Evolutionary conservation across 305 asterid species (phyloP), one percentile per base, ranked within the genome.

Genomic region (Fraxinus dipetala): DNA sequence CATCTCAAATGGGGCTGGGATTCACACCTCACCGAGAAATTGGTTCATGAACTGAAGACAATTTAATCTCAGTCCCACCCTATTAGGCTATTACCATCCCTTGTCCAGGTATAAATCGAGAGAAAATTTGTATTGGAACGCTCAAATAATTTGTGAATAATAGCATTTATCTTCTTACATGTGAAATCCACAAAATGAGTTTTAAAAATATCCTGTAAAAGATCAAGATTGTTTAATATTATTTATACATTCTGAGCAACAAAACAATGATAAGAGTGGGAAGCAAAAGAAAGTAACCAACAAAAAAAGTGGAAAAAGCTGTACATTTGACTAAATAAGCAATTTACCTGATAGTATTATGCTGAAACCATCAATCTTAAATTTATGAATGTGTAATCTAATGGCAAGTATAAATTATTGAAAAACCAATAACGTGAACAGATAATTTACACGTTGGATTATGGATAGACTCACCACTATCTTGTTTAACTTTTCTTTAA

Each of bases 401-500:
- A 75, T 30, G 38, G 43, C 32, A 69, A 78, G 56, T 31, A 36
- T 45, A 75, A 72, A 16, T 76, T 63, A 78, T 81, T 69, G 16
- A 43, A 59, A 56, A 56, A 5, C 67, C 24, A 56, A 20, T 40
- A 51, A 78, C 35, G 40, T 76, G 34, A 16, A 72, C 67, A 74
- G 65, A 78, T 80, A 80, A 79, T 85, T 78, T 65, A 83, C 83
- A 84, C 59, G 76, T 34, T 28, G 26, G 69, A 78, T 16, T 78
- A 79, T 26, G 40, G 31, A 10, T 75, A 36, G 20, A 40, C 35
- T 51, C n/a, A 13, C 35, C 18, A 61, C 56, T 78, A 40, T 78
- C 78, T 40, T 10, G 20, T 72, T 77, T 70, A 51, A 81, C 79
- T 80, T 81, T 76, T 81, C 67, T 83, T 85, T 24, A 79, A 70